These are phyloP conservation scores for Aeminium ludgeri DNA, from an alignment of 495 filamentous ascomycete genomes.

Conservation along the genomic window DNA sequence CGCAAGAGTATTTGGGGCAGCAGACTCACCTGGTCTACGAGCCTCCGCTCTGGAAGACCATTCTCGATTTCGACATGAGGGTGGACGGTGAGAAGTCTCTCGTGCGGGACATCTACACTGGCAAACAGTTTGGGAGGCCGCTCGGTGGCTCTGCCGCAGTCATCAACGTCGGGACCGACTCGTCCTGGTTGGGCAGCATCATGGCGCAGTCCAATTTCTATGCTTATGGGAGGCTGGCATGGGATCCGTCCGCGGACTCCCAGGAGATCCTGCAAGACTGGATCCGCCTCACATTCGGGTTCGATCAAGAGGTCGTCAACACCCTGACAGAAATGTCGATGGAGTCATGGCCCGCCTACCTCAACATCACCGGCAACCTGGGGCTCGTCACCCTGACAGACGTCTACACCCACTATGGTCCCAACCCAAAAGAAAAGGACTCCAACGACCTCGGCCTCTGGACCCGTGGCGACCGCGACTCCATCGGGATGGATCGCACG, in stretches of 20 bases:
- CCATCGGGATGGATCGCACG: constrained; percentile 65
- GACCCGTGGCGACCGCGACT: constrained; percentile 42
- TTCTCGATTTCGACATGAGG: constrained; percentile 48
- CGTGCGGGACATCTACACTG: constrained; percentile 39
- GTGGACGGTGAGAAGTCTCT: constrained; percentile 36
- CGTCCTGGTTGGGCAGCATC: constrained; percentile 51
- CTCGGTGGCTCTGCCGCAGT: constrained; percentile 48
- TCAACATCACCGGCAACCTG: constrained; percentile 54
- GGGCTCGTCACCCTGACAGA: constrained; percentile 55
- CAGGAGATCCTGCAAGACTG: constrained; percentile 42
- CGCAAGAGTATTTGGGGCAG: constrained; percentile 56
- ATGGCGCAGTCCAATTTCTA: constrained; percentile 58
- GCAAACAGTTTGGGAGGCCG: constrained; percentile 38
- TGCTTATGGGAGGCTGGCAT: constrained; percentile 49
- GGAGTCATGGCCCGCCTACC: constrained; percentile 53
- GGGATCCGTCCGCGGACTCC: constrained; percentile 36
- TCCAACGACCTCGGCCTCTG: constrained; percentile 56
- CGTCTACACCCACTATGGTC: constrained; percentile 51
- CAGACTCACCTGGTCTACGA: constrained; percentile 51
- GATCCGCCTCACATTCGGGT: constrained; percentile 47
- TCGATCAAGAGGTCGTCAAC: constrained; percentile 35
- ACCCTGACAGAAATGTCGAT: constrained; percentile 48
- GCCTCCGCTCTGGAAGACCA: constrained; percentile 46
- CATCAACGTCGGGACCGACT: constrained; percentile 40
- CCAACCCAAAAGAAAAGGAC: constrained; percentile 49